Evolutionary conservation across 495 filamentous ascomycete species (phyloP).

Genomic region (Margaritispora aquatica): DNA sequence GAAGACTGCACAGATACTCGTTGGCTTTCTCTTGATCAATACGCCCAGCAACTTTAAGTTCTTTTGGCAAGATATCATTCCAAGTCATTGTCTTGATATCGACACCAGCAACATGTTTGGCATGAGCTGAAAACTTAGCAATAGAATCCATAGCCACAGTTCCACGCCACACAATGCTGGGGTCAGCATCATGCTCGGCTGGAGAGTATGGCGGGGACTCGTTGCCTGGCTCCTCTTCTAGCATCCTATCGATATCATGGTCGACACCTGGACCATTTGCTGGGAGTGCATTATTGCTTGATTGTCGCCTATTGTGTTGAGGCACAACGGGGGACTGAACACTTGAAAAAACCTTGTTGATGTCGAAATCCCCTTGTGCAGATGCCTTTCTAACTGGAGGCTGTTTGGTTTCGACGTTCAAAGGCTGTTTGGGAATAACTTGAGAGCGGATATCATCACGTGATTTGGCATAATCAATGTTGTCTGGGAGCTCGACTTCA

Average conservation of each 20-base stretch:
- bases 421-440: constrained; percentile 28
- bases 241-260: constrained; percentile 82
- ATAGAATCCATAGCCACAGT: constrained; percentile 69
- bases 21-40: constrained; percentile 75
- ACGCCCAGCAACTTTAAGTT: constrained; percentile 71
- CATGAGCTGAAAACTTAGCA: constrained; percentile 65
- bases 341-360: constrained; percentile 63
- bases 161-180: constrained; percentile 69
- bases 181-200: constrained; percentile 60
- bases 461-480: constrained; percentile 22
- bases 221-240: constrained; percentile 77
- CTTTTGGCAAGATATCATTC: constrained; percentile 63
- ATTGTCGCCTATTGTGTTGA: constrained; percentile 38
- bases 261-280: constrained; percentile 54
- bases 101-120: constrained; percentile 76
- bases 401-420: constrained; percentile 45
- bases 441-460: constrained; percentile 28
- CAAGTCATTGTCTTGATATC: constrained; percentile 58
- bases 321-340: constrained; percentile 51
- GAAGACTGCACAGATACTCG: constrained; percentile 79
- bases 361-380: constrained; percentile 52
- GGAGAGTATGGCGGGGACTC: constrained; percentile 87
- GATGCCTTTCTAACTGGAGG: constrained; percentile 24
- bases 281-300: constrained; percentile 31
- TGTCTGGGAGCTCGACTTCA: constrained; percentile 20